These are phyloP conservation scores for Aspergillus quadrilineatus DNA, from an alignment of 2,329 filamentous ascomycete species.

Conservation along the genomic window DNA sequence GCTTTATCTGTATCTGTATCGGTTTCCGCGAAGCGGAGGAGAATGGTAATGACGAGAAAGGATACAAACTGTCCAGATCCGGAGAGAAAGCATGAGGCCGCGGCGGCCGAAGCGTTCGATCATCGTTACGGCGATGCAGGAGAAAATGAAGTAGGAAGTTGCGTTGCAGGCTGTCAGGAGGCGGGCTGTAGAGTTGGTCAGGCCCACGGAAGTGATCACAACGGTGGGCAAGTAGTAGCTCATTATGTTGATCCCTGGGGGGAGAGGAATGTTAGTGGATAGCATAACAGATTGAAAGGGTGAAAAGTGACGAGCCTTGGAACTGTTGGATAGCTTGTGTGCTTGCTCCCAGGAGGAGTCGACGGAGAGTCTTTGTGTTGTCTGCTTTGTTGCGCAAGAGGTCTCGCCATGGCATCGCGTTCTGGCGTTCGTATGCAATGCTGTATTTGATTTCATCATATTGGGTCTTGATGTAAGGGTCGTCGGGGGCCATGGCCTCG, in stretches of 20 bases:
- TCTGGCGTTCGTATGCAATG: conserved; percentile 51
- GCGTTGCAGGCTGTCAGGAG: conserved; percentile 58
- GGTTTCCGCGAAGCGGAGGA: conserved; percentile 42
- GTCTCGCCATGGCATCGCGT: conserved; percentile 52
- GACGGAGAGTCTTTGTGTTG: conserved; percentile 50
- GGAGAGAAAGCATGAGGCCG: conserved; percentile 57
- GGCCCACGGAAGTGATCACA: conserved; percentile 57
- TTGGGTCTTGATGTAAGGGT: conserved; percentile 48
- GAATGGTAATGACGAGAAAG: conserved; percentile 53
- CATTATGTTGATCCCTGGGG: conserved; percentile 37
- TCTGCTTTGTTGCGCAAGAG: conserved; percentile 45
- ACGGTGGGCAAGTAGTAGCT: conserved; percentile 59
- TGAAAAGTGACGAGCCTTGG: conserved; percentile 13
- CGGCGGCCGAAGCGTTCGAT: conserved; percentile 56
- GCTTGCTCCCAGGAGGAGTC: conserved; percentile 54
- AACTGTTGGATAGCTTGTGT: conserved; percentile 55
- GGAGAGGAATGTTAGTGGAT: not conserved
- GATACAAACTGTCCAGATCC: conserved; percentile 52
- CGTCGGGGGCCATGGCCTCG: conserved; percentile 45
- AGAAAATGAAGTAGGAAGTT: conserved; percentile 51
- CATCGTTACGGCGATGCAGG: conserved; percentile 47
- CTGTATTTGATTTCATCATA: conserved; percentile 50
- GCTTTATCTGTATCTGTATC: conserved; percentile 10
- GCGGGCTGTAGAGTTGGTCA: conserved; percentile 52
- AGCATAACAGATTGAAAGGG: not conserved